A percentile compares a stretch with the other conserved stretches of the same genome.
phyloP scores from a whole-genome alignment of 192 early-diverging fungal genomes.

The Allomyces macrogynus region DNA sequence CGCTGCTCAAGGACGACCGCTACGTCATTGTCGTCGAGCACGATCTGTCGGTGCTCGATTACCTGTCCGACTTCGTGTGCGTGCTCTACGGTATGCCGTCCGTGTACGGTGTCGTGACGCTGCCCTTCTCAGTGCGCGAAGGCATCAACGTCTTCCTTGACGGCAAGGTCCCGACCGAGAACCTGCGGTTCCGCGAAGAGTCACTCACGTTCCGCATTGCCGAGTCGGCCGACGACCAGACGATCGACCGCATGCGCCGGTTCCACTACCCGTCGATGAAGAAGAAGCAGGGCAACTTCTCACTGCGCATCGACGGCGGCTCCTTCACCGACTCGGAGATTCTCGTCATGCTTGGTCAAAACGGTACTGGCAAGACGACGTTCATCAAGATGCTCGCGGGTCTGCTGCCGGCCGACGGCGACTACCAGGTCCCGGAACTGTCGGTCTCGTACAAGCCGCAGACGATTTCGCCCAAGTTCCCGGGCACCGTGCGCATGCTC shows the following conservation, averaged over 20 bases:
- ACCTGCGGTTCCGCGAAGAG: constrained; percentile 96
- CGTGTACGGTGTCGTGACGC: constrained; percentile 90
- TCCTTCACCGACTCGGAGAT: constrained; percentile 93
- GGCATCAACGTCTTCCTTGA: constrained; percentile 98
- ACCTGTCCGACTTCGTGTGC: constrained; percentile 94
- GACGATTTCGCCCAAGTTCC: constrained; percentile 91
- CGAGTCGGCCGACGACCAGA: constrained; percentile 67
- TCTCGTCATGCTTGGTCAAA: constrained; percentile 93
- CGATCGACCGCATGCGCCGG: constrained; percentile 41
- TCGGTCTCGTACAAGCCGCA: constrained; percentile 93
- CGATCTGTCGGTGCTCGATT: constrained; percentile 94
- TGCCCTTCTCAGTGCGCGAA: constrained; percentile 91
- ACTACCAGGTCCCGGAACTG: constrained; percentile 55
- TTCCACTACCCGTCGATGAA: constrained; percentile 76
- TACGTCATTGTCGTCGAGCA: constrained; percentile 96
- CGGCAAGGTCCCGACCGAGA: constrained; percentile 91
- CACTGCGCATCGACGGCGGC: constrained; percentile 51
- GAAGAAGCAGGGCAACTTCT: constrained; percentile 72
- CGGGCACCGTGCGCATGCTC: constrained; percentile 77
- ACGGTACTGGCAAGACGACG: constrained; percentile 95
- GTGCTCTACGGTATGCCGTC: constrained; percentile 94
- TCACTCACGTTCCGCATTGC: constrained; percentile 76
- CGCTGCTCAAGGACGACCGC: constrained; percentile 41
- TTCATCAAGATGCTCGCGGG: constrained; percentile 89
- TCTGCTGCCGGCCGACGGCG: constrained; percentile 49